Percentiles rank a stretch among this genome's conserved stretches.
These are phyloP conservation scores for Myotisia sp. DNA, from an alignment of 2,329 filamentous ascomycete genomes.

Conservation along the genomic window DNA sequence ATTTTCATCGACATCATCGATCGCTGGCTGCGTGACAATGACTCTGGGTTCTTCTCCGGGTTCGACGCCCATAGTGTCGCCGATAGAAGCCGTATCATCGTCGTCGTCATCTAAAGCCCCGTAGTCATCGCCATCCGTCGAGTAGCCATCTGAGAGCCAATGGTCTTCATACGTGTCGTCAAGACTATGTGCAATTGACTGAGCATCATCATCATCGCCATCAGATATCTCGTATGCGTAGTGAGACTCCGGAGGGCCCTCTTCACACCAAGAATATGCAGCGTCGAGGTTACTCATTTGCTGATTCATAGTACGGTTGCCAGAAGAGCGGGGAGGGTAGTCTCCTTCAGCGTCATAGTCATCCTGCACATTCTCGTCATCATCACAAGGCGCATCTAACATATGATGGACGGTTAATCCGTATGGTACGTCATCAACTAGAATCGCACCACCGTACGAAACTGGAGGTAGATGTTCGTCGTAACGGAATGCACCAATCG, in stretches of 20 bases:
- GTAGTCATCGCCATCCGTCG: conserved; percentile 40
- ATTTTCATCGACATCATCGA: conserved; percentile 69
- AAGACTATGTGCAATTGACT: conserved; percentile 23
- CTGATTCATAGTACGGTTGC: conserved; percentile 19
- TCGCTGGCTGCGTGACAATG: conserved; percentile 76
- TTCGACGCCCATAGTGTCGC: conserved; percentile 66
- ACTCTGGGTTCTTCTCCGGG: conserved; percentile 63
- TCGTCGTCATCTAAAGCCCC: conserved; percentile 37
- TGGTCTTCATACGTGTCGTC: conserved; percentile 29
- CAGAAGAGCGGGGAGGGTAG: conserved; percentile 32
- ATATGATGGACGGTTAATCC: conserved; percentile 97
- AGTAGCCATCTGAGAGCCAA: conserved; percentile 33
- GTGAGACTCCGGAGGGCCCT: conserved; percentile 24
- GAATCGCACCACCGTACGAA: conserved; percentile 73
- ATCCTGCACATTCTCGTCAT: conserved; percentile 33
- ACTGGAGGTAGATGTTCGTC: conserved; percentile 78
- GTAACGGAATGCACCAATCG: conserved; percentile 79
- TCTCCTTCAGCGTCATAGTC: conserved; percentile 26
- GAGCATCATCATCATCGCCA: conserved; percentile 33
- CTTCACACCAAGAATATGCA: conserved; percentile 26
- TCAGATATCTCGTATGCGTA: conserved; percentile 41
- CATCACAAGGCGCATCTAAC: conserved; percentile 54
- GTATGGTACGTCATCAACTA: conserved; percentile 71
- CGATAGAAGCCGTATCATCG: conserved; percentile 41
- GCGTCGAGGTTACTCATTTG: conserved; percentile 17